A percentile compares a stretch with the other conserved stretches of the same genome.
Evolutionary conservation across 805 yeast species (phyloP).

Genomic region (Naumovozyma baii): DNA sequence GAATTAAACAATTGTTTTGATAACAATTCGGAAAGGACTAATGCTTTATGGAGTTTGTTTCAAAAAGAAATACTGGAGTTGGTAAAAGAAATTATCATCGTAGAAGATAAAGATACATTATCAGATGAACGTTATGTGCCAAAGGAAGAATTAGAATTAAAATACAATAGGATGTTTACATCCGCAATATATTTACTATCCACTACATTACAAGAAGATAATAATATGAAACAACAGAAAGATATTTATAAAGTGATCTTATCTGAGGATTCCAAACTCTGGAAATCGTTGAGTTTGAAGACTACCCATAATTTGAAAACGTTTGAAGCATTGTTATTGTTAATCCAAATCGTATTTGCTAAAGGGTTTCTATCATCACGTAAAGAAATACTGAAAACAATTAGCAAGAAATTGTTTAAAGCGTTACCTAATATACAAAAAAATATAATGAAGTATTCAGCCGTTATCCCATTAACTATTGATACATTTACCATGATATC

Average conservation of each 20-base stretch:
- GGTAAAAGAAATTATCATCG: conserved; percentile 40
- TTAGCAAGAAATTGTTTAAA: conserved; percentile 28
- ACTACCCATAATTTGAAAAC: conserved; percentile 33
- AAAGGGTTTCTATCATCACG: conserved; percentile 10
- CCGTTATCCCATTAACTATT: conserved; percentile 40
- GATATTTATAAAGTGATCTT: conserved; percentile 30
- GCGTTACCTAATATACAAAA: conserved; percentile 28
- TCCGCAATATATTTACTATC: conserved; percentile 42
- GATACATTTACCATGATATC: conserved; percentile 38
- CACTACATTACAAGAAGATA: conserved; percentile 20
- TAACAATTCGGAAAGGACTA: conserved; percentile 42
- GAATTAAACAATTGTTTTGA: conserved; percentile 48
- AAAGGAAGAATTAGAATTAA: conserved; percentile 54
- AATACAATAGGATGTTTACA: conserved; percentile 49
- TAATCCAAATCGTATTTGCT: conserved; percentile 29
- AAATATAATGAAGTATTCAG: conserved; percentile 37
- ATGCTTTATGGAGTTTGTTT: conserved; percentile 53
- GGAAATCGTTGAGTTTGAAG: conserved; percentile 34
- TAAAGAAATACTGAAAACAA: conserved; percentile 27
- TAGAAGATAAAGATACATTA: conserved; percentile 53
- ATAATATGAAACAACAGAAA: conserved; percentile 3
- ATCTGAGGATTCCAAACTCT: conserved; percentile 32
- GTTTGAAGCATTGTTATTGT: conserved; percentile 34
- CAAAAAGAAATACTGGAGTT: conserved; percentile 46
- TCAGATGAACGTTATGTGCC: conserved; percentile 67